Conservation (phyloP, 176 grass and related monocot species). For the Chloris gayana region DNA sequence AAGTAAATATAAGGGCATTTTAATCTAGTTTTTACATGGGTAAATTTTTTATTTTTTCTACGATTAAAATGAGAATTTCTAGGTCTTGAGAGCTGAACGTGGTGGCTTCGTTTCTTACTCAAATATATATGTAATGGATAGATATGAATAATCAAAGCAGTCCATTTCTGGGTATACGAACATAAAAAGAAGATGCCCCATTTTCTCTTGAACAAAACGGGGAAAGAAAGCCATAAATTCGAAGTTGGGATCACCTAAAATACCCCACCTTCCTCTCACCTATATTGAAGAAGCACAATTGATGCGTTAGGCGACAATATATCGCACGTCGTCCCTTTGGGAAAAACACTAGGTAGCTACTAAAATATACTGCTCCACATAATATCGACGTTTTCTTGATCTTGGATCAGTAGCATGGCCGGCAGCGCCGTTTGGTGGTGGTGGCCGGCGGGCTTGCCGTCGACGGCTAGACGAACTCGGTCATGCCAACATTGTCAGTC, state of each 20-base stretch:
- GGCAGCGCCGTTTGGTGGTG: not conserved
- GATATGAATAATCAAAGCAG: too few relatives aligned
- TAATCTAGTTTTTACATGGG: too few relatives aligned
- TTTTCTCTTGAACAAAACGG: not conserved
- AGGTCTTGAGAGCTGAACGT: too few relatives aligned
- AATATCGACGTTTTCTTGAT: not conserved
- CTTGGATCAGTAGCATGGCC: slow-evolving; percentile 23
- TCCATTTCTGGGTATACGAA: not conserved
- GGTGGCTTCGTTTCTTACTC: too few relatives aligned
- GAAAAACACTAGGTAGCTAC: not conserved
- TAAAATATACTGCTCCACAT: too few relatives aligned
- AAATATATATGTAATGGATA: too few relatives aligned
- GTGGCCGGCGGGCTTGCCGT: slow-evolving; percentile 32
- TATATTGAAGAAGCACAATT: too few relatives aligned
- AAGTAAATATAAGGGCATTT: too few relatives aligned
- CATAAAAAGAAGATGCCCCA: not conserved
- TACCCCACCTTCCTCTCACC: not conserved
- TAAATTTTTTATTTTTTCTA: too few relatives aligned
- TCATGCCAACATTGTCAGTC: slow-evolving; percentile 52
- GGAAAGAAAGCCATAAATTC: too few relatives aligned
- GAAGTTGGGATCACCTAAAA: slow-evolving; percentile 8
- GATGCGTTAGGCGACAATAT: not conserved
- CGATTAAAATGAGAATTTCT: too few relatives aligned
- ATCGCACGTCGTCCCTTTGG: not conserved
- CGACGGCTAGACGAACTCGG: slow-evolving; percentile 60